phyloP scores from a whole-genome alignment of 2,329 filamentous ascomycete species.

The Beauveria bassiana region DNA sequence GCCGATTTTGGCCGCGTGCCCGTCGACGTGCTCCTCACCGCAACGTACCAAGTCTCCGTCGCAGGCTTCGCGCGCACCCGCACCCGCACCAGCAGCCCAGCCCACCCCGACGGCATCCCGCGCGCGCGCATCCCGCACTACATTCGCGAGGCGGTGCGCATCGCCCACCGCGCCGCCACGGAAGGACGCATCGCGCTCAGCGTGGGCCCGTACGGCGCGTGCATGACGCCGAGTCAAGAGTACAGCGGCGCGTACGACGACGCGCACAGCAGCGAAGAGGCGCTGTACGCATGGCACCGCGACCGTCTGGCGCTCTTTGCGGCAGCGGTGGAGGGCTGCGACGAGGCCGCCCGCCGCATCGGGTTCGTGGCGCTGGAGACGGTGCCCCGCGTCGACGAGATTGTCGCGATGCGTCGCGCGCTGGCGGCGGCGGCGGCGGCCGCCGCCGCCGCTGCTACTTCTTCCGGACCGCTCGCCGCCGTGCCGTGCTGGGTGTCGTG shows the following conservation, averaged over 20 bases:
- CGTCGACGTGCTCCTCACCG: slow-evolving; percentile 56
- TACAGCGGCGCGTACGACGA: slow-evolving; percentile 55
- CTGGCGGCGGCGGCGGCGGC: slow-evolving; percentile 23
- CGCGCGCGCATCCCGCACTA: slow-evolving; percentile 31
- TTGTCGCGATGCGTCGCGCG: slow-evolving; percentile 46
- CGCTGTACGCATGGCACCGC: slow-evolving; percentile 49
- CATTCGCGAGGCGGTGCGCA: slow-evolving; percentile 36
- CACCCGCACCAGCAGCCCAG: slow-evolving; percentile 27
- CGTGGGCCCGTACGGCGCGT: slow-evolving; percentile 59
- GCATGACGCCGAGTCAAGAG: slow-evolving; percentile 58
- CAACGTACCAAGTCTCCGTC: slow-evolving; percentile 58
- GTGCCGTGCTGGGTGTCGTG: slow-evolving; percentile 54
- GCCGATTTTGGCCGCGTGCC: slow-evolving; percentile 46
- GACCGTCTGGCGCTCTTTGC: slow-evolving; percentile 45
- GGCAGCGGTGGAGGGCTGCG: slow-evolving; percentile 6
- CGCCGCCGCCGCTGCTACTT: background rate
- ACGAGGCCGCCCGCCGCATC: slow-evolving; percentile 20
- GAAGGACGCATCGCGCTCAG: slow-evolving; percentile 44
- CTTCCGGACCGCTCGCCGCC: slow-evolving; percentile 14
- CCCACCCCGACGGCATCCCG: slow-evolving; percentile 34
- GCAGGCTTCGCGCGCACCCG: slow-evolving; percentile 46
- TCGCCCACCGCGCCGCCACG: slow-evolving; percentile 30
- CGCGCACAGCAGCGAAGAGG: slow-evolving; percentile 33
- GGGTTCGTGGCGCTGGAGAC: slow-evolving; percentile 58
- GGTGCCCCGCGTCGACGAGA: slow-evolving; percentile 54